Evolutionary conservation across 495 filamentous ascomycete species (phyloP), one percentile per base, ranked within the genome.

Genomic region (Aspergillus cristatus): DNA sequence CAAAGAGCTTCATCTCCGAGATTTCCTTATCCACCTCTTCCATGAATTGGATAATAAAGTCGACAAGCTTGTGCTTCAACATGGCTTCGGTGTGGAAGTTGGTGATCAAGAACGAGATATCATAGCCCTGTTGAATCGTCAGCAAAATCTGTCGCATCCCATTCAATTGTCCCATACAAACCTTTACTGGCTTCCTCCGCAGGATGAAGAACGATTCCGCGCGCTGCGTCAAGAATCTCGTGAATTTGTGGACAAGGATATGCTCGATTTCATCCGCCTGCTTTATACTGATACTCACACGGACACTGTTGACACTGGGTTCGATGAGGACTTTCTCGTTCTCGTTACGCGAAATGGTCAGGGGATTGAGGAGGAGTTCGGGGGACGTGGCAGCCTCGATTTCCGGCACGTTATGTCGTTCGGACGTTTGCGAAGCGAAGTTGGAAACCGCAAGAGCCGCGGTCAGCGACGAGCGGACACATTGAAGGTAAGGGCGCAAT

Each of bases 21-120:
- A 97, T 97, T 62, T 99, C 93, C 69, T 97, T 97, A 54, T 97
- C 91, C 18, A 97, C 91, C 53, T 99, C 93, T 64, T 97, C 90
- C 89, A 97, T 96, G 40, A 96, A 97, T 46, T 95, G 81, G 42
- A 99, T 94, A 42, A 97, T 91, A 52, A 98, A 98, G 54, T 98
- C 91, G 7, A 98, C 93, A 43, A 98, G 68, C 66, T 98, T 96
- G 55, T 98, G 87, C 68, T 95, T 97, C 53, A 97, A 61, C 86
- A 99, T 91, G 50, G 88, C 82, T 57, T 97, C 93, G 13, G 90
- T 96, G 50, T 99, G 91, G 70, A 86, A 87, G 60, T 99, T 97
- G 11, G 93, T 97, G 48, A 99, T 90, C 50, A 99, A 63, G 71
- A 99, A 97, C 2, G 88, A 95, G 54, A 99, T 99, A 46, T 99